These are phyloP conservation scores for Dispira parvispora DNA, from an alignment of 192 early-diverging fungal species.

Conservation along the genomic window DNA sequence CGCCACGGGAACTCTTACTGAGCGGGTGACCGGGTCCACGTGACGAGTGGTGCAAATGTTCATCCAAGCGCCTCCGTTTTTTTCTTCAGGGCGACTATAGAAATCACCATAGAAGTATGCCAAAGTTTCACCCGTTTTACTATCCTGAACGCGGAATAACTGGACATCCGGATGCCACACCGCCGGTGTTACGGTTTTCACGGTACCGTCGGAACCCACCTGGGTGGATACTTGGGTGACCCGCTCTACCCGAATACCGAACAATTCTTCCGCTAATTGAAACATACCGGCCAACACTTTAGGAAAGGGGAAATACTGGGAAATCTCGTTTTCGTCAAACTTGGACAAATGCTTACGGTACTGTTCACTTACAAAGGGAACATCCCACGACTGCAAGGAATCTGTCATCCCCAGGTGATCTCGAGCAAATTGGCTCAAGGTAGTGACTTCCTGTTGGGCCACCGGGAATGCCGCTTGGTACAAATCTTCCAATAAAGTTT, in stretches of 20 bases:
- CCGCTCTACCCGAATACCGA: conserved; percentile 30
- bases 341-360: conserved; percentile 33
- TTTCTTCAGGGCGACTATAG: conserved; percentile 32
- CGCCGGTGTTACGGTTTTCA: conserved; percentile 8
- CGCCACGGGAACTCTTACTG: conserved; percentile 29
- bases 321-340: conserved; percentile 33
- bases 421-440: conserved; percentile 27
- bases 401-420: conserved; percentile 16
- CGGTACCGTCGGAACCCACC: not conserved
- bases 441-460: conserved; percentile 24
- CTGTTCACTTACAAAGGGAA: conserved; percentile 26
- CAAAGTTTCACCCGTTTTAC: conserved; percentile 17
- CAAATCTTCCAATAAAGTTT: conserved; percentile 25
- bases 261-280: conserved; percentile 28
- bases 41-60: conserved; percentile 30
- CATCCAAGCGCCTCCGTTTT: conserved; percentile 42
- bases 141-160: conserved; percentile 32
- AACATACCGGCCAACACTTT: conserved; percentile 35
- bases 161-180: conserved; percentile 40
- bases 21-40: conserved; percentile 18
- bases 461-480: conserved; percentile 24
- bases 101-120: conserved; percentile 50
- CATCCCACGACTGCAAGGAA: conserved; percentile 34
- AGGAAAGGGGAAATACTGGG: conserved; percentile 35
- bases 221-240: conserved; percentile 12